phyloP scores from a whole-genome alignment of 352 stramenopile genomes.

The Pythium plurisporium region DNA sequence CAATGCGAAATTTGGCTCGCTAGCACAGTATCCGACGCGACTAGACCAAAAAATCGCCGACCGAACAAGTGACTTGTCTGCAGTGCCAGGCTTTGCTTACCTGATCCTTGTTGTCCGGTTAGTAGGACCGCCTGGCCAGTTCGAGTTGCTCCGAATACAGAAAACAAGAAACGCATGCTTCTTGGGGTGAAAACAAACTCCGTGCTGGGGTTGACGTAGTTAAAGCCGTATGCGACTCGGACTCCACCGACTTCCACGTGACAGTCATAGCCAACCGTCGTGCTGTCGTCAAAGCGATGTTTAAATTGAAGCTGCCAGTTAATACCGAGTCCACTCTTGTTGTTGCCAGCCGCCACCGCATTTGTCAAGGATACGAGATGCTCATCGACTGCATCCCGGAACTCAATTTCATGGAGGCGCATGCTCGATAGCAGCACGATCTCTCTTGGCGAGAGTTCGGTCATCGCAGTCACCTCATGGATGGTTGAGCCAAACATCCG shows the following conservation, averaged over 20 bases:
- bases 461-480: neutral
- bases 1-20: constrained; percentile 21
- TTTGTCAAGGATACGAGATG: constrained; percentile 21
- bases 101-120: constrained; percentile 1
- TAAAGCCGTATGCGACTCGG: constrained; percentile 60
- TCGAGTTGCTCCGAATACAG: constrained; percentile 43
- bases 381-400: constrained; percentile 35
- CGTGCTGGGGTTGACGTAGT: constrained; percentile 33
- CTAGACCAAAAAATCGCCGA: constrained; percentile 30
- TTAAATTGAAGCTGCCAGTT: constrained; percentile 58
- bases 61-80: constrained; percentile 47
- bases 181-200: constrained; percentile 38
- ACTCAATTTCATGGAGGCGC: constrained; percentile 50
- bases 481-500: neutral
- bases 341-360: neutral
- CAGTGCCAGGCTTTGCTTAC: constrained; percentile 35
- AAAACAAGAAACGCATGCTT: constrained; percentile 48
- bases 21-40: neutral
- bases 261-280: constrained; percentile 58
- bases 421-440: constrained; percentile 29
- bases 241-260: constrained; percentile 49
- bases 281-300: constrained; percentile 54
- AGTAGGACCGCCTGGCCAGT: constrained; percentile 23
- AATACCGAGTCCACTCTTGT: constrained; percentile 8
- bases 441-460: constrained; percentile 15